Base-by-base conservation (phyloP, 2,329 filamentous ascomycete species). In the Aaosphaeria arxii region DNA sequence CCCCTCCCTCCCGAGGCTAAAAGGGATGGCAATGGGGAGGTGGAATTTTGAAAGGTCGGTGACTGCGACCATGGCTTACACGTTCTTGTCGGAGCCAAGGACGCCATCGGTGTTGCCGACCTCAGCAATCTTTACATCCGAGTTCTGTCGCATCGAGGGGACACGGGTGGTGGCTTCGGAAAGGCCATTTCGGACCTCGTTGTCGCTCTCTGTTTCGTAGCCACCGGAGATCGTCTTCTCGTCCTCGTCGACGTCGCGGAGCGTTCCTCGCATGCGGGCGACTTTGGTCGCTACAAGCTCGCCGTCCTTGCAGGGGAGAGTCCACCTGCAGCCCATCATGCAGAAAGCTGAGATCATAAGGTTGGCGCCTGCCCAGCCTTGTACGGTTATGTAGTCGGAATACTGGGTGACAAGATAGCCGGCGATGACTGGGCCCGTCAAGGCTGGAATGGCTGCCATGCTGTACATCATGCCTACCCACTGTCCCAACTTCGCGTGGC, bases 381-480 rank as follows among this genome's bases (percentile, higher is more conserved):
- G 74, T 4, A 78, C 72, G 1, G 73, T 73, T 42, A 76, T 52
- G 53, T 72, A 78, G 11, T 61, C 70, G 9, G 63, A 50, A 45
- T 67, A 76, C 32, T 61, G 40, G 2, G 66, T 69, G 52, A 78
- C 71, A 38, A 79, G 59, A 49, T 74, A 64, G 7, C 76, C 77
- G 13, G 73, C 72, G 47, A 79, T 72, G 48, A 78, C 60, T 1
- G 77, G 76, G 2, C 77, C 77, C 4, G 68, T 63, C 7, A 79
- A 66, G 2, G 74, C 69, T n/a, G 71, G 73, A 1, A 73, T 56
- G 1, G 74, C 74, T 6, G 75, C 70, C 40, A 65, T 61, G 7
- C 70, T 71, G 63, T 78, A 79, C 76, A 78, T 77, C 75, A 78
- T 77, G 39, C 77, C 77, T 3, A 70, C 74, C 76, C 77, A 79